Conservation (phyloP, 2,329 filamentous ascomycete species). For the Botrytis fragariae region DNA sequence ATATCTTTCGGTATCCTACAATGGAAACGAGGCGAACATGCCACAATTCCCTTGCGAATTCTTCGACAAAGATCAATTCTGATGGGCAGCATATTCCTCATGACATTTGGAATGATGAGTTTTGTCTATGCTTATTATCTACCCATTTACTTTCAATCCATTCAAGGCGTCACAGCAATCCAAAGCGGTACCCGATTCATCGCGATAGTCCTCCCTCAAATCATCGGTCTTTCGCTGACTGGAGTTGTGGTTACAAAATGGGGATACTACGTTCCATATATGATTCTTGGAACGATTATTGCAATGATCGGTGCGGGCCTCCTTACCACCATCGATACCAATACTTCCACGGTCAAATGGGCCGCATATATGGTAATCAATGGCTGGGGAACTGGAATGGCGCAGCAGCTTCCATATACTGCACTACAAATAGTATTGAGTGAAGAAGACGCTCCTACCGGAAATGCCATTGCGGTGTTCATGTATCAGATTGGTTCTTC, state of each 20-base stretch:
- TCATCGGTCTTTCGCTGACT: not conserved
- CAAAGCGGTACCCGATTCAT: constrained; percentile 4
- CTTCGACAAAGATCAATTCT: constrained; percentile 38
- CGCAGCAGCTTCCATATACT: constrained; percentile 50
- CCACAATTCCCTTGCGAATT: constrained; percentile 41
- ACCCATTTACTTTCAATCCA: constrained; percentile 39
- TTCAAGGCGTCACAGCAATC: constrained; percentile 29
- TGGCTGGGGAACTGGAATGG: constrained; percentile 46
- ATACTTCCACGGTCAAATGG: constrained; percentile 47
- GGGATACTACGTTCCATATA: constrained; percentile 19
- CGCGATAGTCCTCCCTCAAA: constrained; percentile 7
- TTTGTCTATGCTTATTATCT: constrained; percentile 37
- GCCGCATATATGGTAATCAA: constrained; percentile 51
- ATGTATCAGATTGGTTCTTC: constrained; percentile 10
- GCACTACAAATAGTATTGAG: constrained; percentile 47
- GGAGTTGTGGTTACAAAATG: constrained; percentile 9
- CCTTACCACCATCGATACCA: constrained; percentile 36
- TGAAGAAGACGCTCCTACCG: constrained; percentile 8
- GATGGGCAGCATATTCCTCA: constrained; percentile 33
- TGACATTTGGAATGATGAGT: constrained; percentile 32
- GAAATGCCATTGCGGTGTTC: constrained; percentile 15
- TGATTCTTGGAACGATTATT: constrained; percentile 36
- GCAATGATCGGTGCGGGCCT: constrained; percentile 11
- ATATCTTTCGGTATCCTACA: constrained; percentile 37
- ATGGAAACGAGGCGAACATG: constrained; percentile 15